phyloP scores from a whole-genome alignment of 352 stramenopile genomes.

The Pythium dissotocum region DNA sequence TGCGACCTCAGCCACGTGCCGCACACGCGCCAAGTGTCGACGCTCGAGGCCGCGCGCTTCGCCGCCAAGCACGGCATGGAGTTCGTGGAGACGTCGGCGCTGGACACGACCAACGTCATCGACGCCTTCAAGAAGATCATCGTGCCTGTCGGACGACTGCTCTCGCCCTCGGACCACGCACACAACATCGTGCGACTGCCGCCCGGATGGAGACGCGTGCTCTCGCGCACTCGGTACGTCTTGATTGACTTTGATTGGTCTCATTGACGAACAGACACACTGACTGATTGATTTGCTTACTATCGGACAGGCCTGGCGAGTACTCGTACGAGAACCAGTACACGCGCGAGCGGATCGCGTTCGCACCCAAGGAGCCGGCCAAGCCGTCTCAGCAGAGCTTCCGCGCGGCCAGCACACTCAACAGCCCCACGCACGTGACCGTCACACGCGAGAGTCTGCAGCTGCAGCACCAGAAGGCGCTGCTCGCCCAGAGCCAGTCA shows the following conservation, averaged over 20 bases:
- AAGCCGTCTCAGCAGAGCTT: slow-evolving; percentile 89
- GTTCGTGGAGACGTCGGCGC: slow-evolving; percentile 84
- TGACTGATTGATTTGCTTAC: neutral
- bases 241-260: neutral
- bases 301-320: slow-evolving; percentile 55
- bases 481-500: slow-evolving; percentile 69
- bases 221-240: slow-evolving; percentile 65
- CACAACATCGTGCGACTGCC: slow-evolving; percentile 71
- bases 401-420: slow-evolving; percentile 36
- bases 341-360: slow-evolving; percentile 86
- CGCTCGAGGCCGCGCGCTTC: slow-evolving; percentile 82
- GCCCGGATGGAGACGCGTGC: slow-evolving; percentile 72
- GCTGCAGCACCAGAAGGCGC: slow-evolving; percentile 81
- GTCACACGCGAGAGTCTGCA: slow-evolving; percentile 86
- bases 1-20: slow-evolving; percentile 81
- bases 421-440: slow-evolving; percentile 45
- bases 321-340: slow-evolving; percentile 91
- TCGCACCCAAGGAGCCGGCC: slow-evolving; percentile 79
- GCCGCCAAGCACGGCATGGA: slow-evolving; percentile 80
- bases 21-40: slow-evolving; percentile 81
- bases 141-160: slow-evolving; percentile 73
- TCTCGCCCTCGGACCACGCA: slow-evolving; percentile 57
- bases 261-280: neutral
- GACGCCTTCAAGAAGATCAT: slow-evolving; percentile 90
- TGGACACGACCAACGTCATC: slow-evolving; percentile 86